These are phyloP conservation scores for Eutrema yunnanense DNA, from an alignment of 345 rosid genomes.

Conservation along the genomic window DNA sequence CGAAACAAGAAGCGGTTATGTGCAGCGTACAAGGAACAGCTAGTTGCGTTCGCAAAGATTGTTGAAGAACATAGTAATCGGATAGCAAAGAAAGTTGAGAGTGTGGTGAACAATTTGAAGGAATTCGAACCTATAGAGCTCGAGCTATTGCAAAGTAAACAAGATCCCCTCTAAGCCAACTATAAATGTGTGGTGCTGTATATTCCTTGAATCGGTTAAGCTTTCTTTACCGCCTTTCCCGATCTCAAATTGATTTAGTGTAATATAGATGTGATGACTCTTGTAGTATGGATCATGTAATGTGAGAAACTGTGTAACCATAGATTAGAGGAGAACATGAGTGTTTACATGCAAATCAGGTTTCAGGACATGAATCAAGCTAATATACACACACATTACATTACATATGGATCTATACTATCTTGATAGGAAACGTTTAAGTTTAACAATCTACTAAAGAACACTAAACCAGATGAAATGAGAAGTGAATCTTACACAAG, in stretches of 20 bases:
- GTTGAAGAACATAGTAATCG: slow-evolving; percentile 50
- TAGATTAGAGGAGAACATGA: neutral
- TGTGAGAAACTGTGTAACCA: neutral
- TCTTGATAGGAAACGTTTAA: neutral
- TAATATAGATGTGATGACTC: slow-evolving; percentile 1
- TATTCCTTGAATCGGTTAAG: neutral
- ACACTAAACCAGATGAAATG: neutral
- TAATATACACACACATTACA: neutral
- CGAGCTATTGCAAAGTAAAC: slow-evolving; percentile 36
- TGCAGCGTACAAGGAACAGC: slow-evolving; percentile 57
- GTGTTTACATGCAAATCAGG: neutral
- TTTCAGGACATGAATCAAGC: neutral
- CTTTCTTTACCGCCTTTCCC: neutral
- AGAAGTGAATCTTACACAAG: slow-evolving; percentile 13
- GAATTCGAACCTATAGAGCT: slow-evolving; percentile 47
- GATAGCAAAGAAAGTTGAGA: slow-evolving; percentile 48
- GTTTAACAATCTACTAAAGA: neutral
- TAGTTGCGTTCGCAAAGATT: slow-evolving; percentile 50
- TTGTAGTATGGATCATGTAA: slow-evolving; percentile 1
- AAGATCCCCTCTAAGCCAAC: slow-evolving; percentile 6
- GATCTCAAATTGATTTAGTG: neutral
- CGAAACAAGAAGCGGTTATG: slow-evolving; percentile 63
- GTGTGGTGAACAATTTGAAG: slow-evolving; percentile 45
- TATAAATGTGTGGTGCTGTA: neutral
- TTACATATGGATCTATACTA: no score